Evolutionary conservation across 2,329 filamentous ascomycete species (phyloP).

Genomic region (Venturiaceae sp.): DNA sequence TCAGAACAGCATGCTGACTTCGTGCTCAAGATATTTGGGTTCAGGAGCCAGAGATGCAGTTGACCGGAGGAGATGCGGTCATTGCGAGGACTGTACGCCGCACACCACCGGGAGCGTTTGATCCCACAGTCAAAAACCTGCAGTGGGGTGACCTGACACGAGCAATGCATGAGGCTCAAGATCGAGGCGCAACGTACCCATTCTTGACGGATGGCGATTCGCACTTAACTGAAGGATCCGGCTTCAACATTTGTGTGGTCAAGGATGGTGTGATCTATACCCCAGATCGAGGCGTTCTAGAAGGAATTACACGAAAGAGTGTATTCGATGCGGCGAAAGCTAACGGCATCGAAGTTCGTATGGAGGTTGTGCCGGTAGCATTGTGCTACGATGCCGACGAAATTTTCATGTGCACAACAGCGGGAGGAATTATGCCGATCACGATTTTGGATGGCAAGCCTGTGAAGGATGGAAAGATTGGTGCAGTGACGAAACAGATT

Average conservation of each 20-base stretch:
- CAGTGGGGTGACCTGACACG: conserved; percentile 41
- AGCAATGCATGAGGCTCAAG: conserved; percentile 35
- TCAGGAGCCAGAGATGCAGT: conserved; percentile 36
- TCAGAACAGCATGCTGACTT: background rate
- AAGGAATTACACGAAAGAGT: conserved; percentile 40
- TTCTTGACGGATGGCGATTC: conserved; percentile 42
- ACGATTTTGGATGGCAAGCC: conserved; percentile 34
- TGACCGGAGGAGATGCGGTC: conserved; percentile 30
- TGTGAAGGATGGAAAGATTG: conserved; percentile 32
- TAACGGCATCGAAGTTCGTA: conserved; percentile 23
- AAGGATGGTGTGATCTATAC: conserved; percentile 37
- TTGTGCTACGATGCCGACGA: conserved; percentile 35
- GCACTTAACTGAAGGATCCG: conserved; percentile 41
- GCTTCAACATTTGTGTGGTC: conserved; percentile 39
- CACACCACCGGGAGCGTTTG: conserved; percentile 35
- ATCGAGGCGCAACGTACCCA: conserved; percentile 37
- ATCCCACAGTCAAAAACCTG: conserved; percentile 43
- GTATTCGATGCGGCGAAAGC: conserved; percentile 33
- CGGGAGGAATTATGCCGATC: conserved; percentile 45
- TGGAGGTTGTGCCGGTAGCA: conserved; percentile 34
- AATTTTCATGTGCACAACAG: conserved; percentile 44
- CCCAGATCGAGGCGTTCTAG: conserved; percentile 36
- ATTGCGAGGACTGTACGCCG: conserved; percentile 37
- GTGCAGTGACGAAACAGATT: conserved; percentile 36
- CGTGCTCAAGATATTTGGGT: conserved; percentile 34